Evolutionary conservation across 2,329 filamentous ascomycete species (phyloP).

Genomic region (Torrubiella hemipterigena): DNA sequence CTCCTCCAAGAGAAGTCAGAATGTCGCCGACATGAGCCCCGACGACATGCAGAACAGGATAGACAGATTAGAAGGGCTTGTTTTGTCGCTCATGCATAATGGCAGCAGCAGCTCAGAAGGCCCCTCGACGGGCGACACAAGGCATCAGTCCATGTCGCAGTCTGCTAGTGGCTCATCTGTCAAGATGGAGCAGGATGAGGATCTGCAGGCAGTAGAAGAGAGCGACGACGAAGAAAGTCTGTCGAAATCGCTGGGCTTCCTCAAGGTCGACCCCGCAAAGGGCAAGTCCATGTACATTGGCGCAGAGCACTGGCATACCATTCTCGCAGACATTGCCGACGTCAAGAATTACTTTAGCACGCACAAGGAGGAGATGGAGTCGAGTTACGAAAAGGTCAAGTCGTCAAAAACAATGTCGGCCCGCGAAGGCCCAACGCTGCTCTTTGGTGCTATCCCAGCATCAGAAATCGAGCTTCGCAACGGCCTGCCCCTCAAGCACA

Average conservation of each 20-base stretch:
- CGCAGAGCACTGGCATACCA: conserved; percentile 72
- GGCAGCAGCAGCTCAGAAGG: conserved; percentile 42
- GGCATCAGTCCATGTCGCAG: conserved; percentile 21
- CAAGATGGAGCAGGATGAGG: conserved; percentile 44
- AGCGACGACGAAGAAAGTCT: conserved; percentile 59
- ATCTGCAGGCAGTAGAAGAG: conserved; percentile 43
- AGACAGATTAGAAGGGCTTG: conserved; percentile 83
- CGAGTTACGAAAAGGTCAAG: conserved; percentile 65
- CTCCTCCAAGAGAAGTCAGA: conserved; percentile 62
- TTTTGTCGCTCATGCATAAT: conserved; percentile 88
- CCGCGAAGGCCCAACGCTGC: conserved; percentile 58
- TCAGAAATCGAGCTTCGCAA: conserved; percentile 67
- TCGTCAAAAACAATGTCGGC: conserved; percentile 50
- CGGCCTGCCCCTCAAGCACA: conserved; percentile 68
- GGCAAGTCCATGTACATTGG: conserved; percentile 73
- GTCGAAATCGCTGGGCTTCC: conserved; percentile 63
- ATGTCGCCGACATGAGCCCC: conserved; percentile 48
- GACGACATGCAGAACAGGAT: conserved; percentile 99
- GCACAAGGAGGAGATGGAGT: conserved; percentile 82
- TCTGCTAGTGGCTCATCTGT: conserved; percentile 29
- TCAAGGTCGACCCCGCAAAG: conserved; percentile 69
- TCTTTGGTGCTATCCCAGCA: conserved; percentile 63
- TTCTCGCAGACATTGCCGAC: conserved; percentile 75
- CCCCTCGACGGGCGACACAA: conserved; percentile 18
- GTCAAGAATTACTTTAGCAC: conserved; percentile 81